These are phyloP conservation scores for Ramalina intermedia DNA, from an alignment of 495 filamentous ascomycete genomes.

Conservation along the genomic window DNA sequence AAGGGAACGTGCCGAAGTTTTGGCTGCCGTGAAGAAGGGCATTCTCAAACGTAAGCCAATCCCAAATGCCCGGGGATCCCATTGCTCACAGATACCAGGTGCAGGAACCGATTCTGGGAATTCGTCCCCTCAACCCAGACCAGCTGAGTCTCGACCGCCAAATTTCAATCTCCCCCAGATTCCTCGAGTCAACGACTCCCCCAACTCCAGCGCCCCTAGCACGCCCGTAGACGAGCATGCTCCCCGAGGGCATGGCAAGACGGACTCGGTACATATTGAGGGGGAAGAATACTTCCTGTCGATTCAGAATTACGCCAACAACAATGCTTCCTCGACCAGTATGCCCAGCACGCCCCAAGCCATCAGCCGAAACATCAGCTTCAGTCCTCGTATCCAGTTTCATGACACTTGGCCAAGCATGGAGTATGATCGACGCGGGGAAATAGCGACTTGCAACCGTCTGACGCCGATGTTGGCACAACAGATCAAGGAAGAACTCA, in stretches of 20 bases:
- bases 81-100: constrained; percentile 24
- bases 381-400: constrained; percentile 87
- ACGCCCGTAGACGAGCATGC: constrained; percentile 63
- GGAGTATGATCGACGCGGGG: constrained; percentile 92
- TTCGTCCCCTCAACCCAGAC: constrained; percentile 49
- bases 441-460: constrained; percentile 95
- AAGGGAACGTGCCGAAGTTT: constrained; percentile 75
- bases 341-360: constrained; percentile 59
- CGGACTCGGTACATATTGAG: constrained; percentile 54
- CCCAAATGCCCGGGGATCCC: neutral
- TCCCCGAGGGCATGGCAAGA: constrained; percentile 40
- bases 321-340: constrained; percentile 50
- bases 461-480: constrained; percentile 94
- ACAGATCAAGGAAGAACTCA: constrained; percentile 98
- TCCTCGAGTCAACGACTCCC: constrained; percentile 55
- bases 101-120: constrained; percentile 46
- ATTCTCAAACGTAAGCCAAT: constrained; percentile 76
- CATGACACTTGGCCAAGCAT: constrained; percentile 90
- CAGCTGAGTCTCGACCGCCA: constrained; percentile 33
- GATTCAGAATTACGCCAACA: constrained; percentile 41
- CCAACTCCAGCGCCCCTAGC: constrained; percentile 66
- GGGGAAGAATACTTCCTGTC: constrained; percentile 80
- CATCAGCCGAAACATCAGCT: constrained; percentile 60
- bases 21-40: constrained; percentile 80
- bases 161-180: constrained; percentile 38